Base-by-base conservation (phyloP, 2,329 filamentous ascomycete genomes). In the Calonectria henricotiae region DNA sequence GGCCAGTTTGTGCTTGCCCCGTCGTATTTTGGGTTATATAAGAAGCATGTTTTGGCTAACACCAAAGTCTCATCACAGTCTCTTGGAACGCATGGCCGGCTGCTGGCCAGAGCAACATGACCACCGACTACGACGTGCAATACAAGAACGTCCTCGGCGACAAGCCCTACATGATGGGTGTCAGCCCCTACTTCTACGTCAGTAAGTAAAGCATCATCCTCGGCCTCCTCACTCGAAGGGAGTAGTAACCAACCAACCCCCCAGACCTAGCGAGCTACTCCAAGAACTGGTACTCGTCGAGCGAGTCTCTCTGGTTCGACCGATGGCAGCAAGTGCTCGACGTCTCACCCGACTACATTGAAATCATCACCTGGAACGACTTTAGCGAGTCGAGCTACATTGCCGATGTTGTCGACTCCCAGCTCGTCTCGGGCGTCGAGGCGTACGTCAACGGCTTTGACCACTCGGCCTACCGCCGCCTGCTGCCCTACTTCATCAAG, bases 221-320 rank as follows among this genome's bases (percentile, higher is more conserved):
- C 7, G 7, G 9, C 35, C 13, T 17, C 17, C 1, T 20, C 20
- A 20, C n/a, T n/a, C 5, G 27, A 13, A 25, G 11, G 20, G 25
- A 8, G 20, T 6, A 37, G 8, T 58, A 27, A 54, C 54, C 17
- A 44, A 11, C 4, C 35, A 13, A 7, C 12, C 25, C 4, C 6
- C 5, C n/a, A 75, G 73, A 89, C 68, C 81, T 91, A 3, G 86
- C 88, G 0, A 81, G 82, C 7, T 91, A 85, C 74, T 79, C 82
- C 47, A 91, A 91, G 80, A 89, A 90, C 76, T 92, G 90, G 89
- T 82, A 91, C 6, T 92, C 88, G 84, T 84, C 85, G 25, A 88
- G 89, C n/a, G 90, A 91, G 73, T 83, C 86, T 66, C 79, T 92
- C 13, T 92, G 90, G 89, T 86, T 85, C 71, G 82, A 89, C 65